A percentile compares a stretch with the other conserved stretches of the same genome.
These are phyloP conservation scores for Coelastrella sp. DNA, from an alignment of 139 green algal genomes.

Conservation along the genomic window DNA sequence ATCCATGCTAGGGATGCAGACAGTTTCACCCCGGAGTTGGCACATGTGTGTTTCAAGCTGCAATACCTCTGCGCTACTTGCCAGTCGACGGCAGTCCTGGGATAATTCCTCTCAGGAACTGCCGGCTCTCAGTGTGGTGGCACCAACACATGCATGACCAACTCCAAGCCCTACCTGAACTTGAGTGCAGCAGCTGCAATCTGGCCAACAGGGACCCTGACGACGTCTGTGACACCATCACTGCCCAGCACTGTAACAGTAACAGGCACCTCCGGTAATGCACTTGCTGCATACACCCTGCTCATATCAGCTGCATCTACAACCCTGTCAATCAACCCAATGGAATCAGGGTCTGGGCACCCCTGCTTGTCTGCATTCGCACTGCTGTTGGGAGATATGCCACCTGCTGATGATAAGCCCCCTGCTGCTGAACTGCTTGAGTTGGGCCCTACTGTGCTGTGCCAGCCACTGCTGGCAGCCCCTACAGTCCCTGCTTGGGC, in stretches of 20 bases:
- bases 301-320: slow-evolving; percentile 27
- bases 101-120: too few species aligned
- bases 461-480: neutral
- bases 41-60: too few species aligned
- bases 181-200: slow-evolving; percentile 60
- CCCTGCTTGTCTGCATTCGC: neutral
- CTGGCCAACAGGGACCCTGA: slow-evolving; percentile 46
- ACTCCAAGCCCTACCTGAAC: slow-evolving; percentile 40
- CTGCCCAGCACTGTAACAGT: slow-evolving; percentile 17
- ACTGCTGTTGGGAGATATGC: too few species aligned
- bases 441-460: neutral
- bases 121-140: too few species aligned
- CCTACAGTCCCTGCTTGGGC: too few species aligned
- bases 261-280: slow-evolving; percentile 48
- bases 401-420: too few species aligned
- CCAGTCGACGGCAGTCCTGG: neutral
- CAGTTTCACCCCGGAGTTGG: too few species aligned
- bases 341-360: neutral
- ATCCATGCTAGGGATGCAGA: too few species aligned
- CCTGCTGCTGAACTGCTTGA: too few species aligned
- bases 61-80: too few species aligned
- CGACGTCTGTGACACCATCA: neutral
- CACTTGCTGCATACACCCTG: slow-evolving; percentile 57
- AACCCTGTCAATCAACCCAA: neutral
- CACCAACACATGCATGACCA: too few species aligned